phyloP scores from a whole-genome alignment of 139 green algal genomes.

The Pleodorina starrii region DNA sequence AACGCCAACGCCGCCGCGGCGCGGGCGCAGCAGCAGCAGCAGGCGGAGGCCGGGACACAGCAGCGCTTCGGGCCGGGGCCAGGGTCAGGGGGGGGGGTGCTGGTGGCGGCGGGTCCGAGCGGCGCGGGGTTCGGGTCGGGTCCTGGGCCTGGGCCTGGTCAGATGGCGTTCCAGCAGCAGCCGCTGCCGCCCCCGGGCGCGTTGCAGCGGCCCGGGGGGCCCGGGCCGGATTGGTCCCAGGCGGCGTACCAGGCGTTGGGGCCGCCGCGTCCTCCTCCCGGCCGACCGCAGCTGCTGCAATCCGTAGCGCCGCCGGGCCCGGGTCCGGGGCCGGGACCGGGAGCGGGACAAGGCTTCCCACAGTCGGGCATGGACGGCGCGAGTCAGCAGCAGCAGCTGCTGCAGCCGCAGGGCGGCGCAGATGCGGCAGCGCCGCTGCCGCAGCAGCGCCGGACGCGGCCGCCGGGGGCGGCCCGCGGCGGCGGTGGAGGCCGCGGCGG shows the following conservation, averaged over 20 bases:
- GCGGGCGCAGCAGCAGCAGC: background rate
- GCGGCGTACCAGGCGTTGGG: background rate
- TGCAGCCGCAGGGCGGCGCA: background rate
- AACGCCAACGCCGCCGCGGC: background rate
- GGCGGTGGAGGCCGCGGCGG: background rate
- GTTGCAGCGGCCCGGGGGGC: background rate
- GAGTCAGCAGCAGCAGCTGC: constrained; percentile 29
- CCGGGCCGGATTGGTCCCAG: background rate
- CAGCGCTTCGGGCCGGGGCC: background rate
- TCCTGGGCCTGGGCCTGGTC: background rate
- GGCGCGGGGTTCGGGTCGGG: background rate
- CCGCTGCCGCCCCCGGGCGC: background rate
- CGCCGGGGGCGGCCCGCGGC: background rate
- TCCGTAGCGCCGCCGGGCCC: background rate
- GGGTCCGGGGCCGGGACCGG: no score
- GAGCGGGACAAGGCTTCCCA: no score
- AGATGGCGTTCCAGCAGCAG: constrained; percentile 1
- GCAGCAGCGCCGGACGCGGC: background rate
- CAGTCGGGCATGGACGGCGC: background rate
- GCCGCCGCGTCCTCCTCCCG: no score
- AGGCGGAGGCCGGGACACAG: constrained; percentile 5
- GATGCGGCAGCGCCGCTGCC: background rate
- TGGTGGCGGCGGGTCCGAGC: background rate
- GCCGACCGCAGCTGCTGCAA: no score
- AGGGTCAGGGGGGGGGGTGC: background rate